Conservation (phyloP, 2,329 filamentous ascomycete species). For the Ascochyta fabae region DNA sequence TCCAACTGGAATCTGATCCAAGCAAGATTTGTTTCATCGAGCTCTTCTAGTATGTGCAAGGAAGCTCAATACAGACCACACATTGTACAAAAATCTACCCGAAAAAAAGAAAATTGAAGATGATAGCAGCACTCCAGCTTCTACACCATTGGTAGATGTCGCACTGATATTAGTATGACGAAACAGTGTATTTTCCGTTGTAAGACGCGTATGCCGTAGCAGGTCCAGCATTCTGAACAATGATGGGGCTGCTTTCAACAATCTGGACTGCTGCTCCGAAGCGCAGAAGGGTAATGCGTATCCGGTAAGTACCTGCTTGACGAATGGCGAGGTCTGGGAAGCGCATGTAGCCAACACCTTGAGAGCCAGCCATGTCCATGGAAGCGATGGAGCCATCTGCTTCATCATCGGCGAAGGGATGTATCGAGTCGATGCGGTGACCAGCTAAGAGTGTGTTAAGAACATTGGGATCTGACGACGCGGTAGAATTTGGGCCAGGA, state of each 20-base stretch:
- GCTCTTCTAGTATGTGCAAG: slow-evolving; percentile 12
- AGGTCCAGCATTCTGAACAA: slow-evolving; percentile 35
- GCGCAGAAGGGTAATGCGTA: slow-evolving; percentile 48
- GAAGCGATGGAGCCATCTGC: slow-evolving; percentile 45
- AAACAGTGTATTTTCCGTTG: slow-evolving; percentile 45
- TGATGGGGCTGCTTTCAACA: slow-evolving; percentile 45
- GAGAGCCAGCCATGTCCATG: slow-evolving; percentile 45
- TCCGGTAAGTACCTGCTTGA: slow-evolving; percentile 46
- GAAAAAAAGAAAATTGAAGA: not conserved
- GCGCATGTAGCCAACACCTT: slow-evolving; percentile 47
- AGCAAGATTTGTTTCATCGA: not conserved
- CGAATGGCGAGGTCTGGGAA: slow-evolving; percentile 47
- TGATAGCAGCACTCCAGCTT: not conserved
- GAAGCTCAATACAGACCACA: slow-evolving; percentile 8
- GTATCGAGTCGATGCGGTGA: slow-evolving; percentile 44
- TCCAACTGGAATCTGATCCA: not conserved
- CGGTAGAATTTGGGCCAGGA: slow-evolving; percentile 36
- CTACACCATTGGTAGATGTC: not conserved
- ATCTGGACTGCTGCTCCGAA: slow-evolving; percentile 41
- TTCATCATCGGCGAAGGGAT: slow-evolving; percentile 46
- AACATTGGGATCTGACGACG: slow-evolving; percentile 35
- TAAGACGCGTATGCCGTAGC: slow-evolving; percentile 26
- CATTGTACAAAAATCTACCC: slow-evolving; percentile 1
- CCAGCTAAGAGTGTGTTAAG: slow-evolving; percentile 42
- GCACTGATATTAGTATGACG: slow-evolving; percentile 30